These are phyloP conservation scores for Zoysia matrella DNA, from an alignment of 202 grass and related monocot genomes.

Conservation along the genomic window DNA sequence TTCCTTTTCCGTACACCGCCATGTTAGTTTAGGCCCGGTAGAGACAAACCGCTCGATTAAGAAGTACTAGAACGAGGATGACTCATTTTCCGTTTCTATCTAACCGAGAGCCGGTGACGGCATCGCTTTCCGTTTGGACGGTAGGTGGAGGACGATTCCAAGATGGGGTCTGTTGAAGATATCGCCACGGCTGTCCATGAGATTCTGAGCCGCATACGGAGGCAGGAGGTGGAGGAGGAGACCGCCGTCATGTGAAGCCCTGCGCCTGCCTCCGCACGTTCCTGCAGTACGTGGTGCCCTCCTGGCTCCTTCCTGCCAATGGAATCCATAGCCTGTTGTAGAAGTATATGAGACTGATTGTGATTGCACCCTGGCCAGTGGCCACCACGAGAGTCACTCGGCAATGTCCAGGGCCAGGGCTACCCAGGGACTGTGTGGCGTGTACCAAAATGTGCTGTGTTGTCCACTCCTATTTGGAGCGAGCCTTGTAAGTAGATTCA, in stretches of 20 bases:
- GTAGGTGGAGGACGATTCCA: slow-evolving; percentile 93
- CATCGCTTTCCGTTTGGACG: slow-evolving; percentile 38
- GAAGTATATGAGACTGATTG: slow-evolving; percentile 11
- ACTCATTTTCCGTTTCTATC: slow-evolving; percentile 25
- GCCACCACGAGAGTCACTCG: neutral
- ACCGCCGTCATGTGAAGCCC: slow-evolving; percentile 46
- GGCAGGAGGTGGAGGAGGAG: slow-evolving; percentile 59
- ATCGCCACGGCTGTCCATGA: slow-evolving; percentile 82
- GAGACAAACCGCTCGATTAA: slow-evolving; percentile 34
- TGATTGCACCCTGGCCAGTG: slow-evolving; percentile 32
- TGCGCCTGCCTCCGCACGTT: slow-evolving; percentile 1
- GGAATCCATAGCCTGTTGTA: slow-evolving; percentile 47
- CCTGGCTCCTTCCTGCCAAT: neutral
- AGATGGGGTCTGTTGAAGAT: no score
- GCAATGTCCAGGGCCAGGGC: neutral
- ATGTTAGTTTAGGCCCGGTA: slow-evolving; percentile 9
- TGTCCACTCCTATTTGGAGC: slow-evolving; percentile 7
- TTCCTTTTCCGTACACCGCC: neutral
- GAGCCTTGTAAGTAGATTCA: slow-evolving; percentile 33
- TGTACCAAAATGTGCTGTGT: neutral
- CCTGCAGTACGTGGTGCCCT: no score
- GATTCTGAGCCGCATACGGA: slow-evolving; percentile 68
- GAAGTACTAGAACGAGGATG: neutral
- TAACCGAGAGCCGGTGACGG: slow-evolving; percentile 15
- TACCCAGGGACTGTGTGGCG: no score